phyloP scores from a whole-genome alignment of 2,329 filamentous ascomycete species.

The Plenodomus biglobosus region DNA sequence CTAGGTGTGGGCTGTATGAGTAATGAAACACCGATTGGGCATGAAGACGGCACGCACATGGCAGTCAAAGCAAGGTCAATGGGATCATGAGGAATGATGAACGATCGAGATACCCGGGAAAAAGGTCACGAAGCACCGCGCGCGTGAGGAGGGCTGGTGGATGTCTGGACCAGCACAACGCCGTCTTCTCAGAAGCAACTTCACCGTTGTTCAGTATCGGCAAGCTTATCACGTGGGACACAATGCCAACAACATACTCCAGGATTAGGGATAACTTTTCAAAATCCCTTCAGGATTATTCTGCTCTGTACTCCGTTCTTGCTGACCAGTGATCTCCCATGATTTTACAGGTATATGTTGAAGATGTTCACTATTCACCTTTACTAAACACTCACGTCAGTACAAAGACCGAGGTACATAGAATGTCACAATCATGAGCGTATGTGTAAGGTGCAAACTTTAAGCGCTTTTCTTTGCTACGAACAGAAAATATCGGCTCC shows the following conservation, averaged over 20 bases:
- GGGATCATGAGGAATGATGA: slow-evolving; percentile 1
- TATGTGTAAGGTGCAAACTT: slow-evolving; percentile 20
- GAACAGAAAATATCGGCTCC: slow-evolving; percentile 1
- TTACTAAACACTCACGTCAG: background rate
- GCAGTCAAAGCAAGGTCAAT: background rate
- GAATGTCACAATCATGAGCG: background rate
- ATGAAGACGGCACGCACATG: background rate
- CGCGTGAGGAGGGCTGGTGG: background rate
- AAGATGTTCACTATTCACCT: too few species aligned
- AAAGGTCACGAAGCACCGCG: background rate
- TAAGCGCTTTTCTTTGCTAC: slow-evolving; percentile 27
- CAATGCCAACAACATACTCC: too few species aligned
- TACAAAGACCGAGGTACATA: background rate
- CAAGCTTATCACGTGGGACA: background rate
- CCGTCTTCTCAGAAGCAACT: background rate
- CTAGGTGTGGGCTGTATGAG: slow-evolving; percentile 5
- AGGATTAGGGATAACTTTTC: background rate
- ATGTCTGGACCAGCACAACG: background rate
- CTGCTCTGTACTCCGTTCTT: too few species aligned
- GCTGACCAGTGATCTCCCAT: too few species aligned
- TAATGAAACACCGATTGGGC: slow-evolving; percentile 5
- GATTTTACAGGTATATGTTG: too few species aligned
- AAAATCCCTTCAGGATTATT: background rate
- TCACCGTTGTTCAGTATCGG: background rate
- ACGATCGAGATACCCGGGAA: slow-evolving; percentile 28